Evolutionary conservation across 176 grass and related monocot species (phyloP), one percentile per base, ranked within the genome.

Genomic region (Rhynchospora tenuis): DNA sequence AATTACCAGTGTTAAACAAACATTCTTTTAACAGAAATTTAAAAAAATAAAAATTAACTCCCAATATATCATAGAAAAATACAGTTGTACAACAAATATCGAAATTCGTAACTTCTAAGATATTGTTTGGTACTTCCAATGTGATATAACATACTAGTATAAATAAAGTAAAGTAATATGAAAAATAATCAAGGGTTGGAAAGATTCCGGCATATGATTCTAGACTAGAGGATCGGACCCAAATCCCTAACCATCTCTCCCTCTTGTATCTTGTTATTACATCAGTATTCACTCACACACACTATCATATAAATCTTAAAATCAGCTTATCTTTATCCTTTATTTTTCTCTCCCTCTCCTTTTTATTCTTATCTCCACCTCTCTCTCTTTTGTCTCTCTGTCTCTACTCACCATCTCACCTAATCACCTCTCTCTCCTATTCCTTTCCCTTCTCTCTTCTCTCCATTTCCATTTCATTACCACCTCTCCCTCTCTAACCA

Each of bases 321-420:
- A 82, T 82, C 44, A 33, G 80, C 80, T 82, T 82, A 82, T 82
- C 80, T 82, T 82, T 67, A 68, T 82, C 80, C 63, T 65, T 82
- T 65, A 24, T 50, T 82, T 81, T 63, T 52, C 63, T 82, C 83
- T 76, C 73, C 88, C 69, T 63, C 33, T 73, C 83, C 45, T 69
- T 38, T 64, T 64, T 76, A 54, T 59, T 61, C 38, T 73, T 59
- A 28, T 67, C 78, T 69, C 71, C 83, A 44, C 78, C 78, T 11
- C 84, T 62, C 69, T 54, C 44, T 59, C 28, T 28, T 48, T 46
- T 31, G 10, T 58, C 11, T 19, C 27, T 48, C 20, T 72, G 46
- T 42, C 28, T 7, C 66, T 42, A 43, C 22, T 28, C 23, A 20
- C 81, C 9, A 24, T 42, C 52, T 33, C 6, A 19, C 7, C 28